Percentiles rank a stretch among this genome's conserved stretches.
Evolutionary conservation across 805 yeast species (phyloP).

Genomic region (Suhomyces faveliae): DNA sequence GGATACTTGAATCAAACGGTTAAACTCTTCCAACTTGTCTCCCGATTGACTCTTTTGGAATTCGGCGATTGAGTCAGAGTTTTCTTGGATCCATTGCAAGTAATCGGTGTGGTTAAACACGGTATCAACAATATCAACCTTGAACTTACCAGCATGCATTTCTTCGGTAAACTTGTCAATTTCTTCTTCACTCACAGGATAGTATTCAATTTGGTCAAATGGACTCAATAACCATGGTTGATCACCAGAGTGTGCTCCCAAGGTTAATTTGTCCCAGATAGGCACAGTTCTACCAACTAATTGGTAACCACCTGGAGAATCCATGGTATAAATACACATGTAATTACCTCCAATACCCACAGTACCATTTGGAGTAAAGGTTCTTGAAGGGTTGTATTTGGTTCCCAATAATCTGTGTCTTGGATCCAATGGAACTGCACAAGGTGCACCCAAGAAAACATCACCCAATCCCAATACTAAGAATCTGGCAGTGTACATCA

Average conservation of each 20-base stretch:
- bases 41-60: constrained; percentile 70
- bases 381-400: constrained; percentile 94
- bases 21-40: constrained; percentile 83
- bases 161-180: constrained; percentile 69
- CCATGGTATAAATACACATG: constrained; percentile 98
- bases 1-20: constrained; percentile 74
- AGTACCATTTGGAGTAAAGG: constrained; percentile 93
- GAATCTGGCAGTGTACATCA: constrained; percentile 87
- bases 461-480: constrained; percentile 95
- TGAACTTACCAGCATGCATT: constrained; percentile 76
- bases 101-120: constrained; percentile 83
- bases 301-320: constrained; percentile 98
- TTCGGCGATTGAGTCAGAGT: constrained; percentile 67
- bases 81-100: constrained; percentile 70
- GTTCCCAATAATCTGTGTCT: constrained; percentile 90
- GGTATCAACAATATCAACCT: constrained; percentile 70
- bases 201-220: constrained; percentile 93
- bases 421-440: constrained; percentile 98
- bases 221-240: constrained; percentile 88
- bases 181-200: constrained; percentile 85
- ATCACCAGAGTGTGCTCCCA: constrained; percentile 60
- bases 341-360: constrained; percentile 99
- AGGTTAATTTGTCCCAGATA: constrained; percentile 90
- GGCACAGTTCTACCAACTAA: constrained; percentile 95
- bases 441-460: constrained; percentile 96